phyloP scores from a whole-genome alignment of 768 basidiomycete genomes.

The Tricholoma flavovirens region DNA sequence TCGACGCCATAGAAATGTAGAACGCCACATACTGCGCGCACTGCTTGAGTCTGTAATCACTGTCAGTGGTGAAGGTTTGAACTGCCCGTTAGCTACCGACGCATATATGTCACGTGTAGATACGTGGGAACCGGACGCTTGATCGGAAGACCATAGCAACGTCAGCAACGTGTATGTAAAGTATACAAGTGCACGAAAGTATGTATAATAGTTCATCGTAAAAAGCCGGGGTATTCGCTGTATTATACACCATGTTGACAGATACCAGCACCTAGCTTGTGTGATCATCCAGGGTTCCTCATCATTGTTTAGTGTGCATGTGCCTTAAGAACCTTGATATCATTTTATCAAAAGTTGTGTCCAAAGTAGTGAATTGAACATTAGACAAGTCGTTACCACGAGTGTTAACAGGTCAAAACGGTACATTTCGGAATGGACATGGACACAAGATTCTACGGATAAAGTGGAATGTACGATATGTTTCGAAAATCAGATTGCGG shows the following conservation, averaged over 20 bases:
- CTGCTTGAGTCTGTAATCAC: neutral
- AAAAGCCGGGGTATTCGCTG: no score
- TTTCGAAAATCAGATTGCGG: conserved; percentile 2
- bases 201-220: no score
- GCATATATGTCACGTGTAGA: neutral
- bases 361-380: no score
- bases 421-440: neutral
- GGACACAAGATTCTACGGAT: neutral
- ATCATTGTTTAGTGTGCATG: neutral
- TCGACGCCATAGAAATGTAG: conserved; percentile 6
- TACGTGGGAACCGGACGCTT: neutral
- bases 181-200: no score
- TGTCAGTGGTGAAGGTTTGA: conserved; percentile 1
- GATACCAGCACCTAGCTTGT: neutral
- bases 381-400: no score
- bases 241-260: no score
- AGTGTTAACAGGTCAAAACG: neutral
- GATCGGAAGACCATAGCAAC: no score
- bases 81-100: conserved; percentile 1
- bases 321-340: neutral
- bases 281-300: neutral
- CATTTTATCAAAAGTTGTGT: neutral
- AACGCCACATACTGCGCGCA: conserved; percentile 11
- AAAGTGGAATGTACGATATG: neutral
- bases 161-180: no score